Evolutionary conservation across 352 stramenopile genomes (phyloP).

Genomic region (Globisporangium spinosum): DNA sequence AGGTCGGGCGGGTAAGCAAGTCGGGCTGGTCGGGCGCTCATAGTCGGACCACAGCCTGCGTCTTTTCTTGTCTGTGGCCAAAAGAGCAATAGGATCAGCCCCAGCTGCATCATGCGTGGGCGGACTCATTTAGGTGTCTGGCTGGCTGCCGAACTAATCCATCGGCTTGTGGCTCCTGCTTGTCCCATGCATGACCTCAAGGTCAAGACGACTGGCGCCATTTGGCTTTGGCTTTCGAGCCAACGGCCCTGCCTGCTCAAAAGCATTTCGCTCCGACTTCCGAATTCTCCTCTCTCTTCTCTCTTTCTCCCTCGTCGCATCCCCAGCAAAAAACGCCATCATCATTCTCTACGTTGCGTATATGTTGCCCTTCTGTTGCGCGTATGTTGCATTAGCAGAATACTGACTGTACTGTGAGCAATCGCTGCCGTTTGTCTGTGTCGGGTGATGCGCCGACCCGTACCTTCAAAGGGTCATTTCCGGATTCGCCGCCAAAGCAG

Average conservation of each 20-base stretch:
- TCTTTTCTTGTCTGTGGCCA: background rate
- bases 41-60: background rate
- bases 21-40: background rate
- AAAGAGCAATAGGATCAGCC: background rate
- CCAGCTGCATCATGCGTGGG: background rate
- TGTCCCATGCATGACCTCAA: background rate
- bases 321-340: background rate
- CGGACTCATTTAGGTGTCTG: too few relatives aligned
- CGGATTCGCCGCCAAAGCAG: background rate
- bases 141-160: background rate
- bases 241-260: background rate
- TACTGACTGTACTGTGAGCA: background rate
- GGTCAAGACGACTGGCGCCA: background rate
- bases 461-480: background rate
- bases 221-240: background rate
- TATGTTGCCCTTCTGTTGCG: background rate
- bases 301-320: background rate
- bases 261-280: background rate
- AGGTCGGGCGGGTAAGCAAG: background rate
- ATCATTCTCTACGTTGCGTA: background rate
- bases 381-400: background rate
- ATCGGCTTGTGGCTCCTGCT: background rate
- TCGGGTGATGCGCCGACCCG: background rate
- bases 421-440: too few relatives aligned
- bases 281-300: background rate